Conservation (phyloP, 164 flowering plant genomes). For the Aristolochia fimbriata region DNA sequence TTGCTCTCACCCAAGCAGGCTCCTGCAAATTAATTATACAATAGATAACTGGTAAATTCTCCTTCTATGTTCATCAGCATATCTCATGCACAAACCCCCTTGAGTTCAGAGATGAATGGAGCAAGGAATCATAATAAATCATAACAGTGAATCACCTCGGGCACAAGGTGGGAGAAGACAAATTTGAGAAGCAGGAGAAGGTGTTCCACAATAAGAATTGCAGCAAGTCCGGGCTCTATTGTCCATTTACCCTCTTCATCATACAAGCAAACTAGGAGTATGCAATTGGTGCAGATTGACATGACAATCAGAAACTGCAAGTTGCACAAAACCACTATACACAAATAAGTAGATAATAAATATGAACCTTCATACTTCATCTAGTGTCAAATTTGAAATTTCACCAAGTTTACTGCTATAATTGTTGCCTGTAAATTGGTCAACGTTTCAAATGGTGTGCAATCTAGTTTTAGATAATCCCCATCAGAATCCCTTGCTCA, state of each 20-base stretch:
- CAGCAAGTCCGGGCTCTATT: conserved; percentile 90
- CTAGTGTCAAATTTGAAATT: no score
- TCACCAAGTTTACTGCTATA: no score
- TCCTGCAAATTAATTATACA: conserved; percentile 32
- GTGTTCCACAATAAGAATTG: conserved; percentile 83
- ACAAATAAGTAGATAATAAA: background rate
- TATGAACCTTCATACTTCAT: no score
- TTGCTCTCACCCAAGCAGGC: conserved; percentile 94
- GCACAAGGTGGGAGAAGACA: conserved; percentile 76
- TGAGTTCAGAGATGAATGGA: background rate
- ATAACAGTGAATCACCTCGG: conserved; percentile 48
- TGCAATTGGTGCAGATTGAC: conserved; percentile 83
- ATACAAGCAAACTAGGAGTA: conserved; percentile 64
- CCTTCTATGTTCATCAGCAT: background rate
- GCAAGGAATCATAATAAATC: background rate
- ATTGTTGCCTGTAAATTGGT: no score
- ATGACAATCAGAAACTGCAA: conserved; percentile 74
- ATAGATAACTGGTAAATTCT: background rate
- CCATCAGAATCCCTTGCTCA: no score
- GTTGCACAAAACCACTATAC: conserved; percentile 1
- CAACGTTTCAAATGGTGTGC: no score
- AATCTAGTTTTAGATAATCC: no score
- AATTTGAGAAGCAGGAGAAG: conserved; percentile 70
- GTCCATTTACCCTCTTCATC: conserved; percentile 78
- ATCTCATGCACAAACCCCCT: background rate